Evolutionary conservation across 192 early-diverging fungal species (phyloP).

Genomic region (Coemansia biformis): DNA sequence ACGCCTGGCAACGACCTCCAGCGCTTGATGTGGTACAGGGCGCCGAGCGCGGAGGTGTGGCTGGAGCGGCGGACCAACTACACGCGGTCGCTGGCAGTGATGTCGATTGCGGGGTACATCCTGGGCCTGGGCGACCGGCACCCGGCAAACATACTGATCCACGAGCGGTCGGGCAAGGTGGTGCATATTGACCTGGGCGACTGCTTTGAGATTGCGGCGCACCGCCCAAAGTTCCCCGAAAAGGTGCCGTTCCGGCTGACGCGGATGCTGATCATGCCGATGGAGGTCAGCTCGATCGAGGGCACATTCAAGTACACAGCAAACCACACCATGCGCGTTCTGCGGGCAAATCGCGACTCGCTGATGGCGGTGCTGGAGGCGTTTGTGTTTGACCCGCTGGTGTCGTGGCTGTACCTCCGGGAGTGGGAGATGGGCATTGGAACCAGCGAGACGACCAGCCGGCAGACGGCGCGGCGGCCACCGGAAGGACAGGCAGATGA

Average conservation of each 20-base stretch:
- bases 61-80: constrained; percentile 97
- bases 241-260: constrained; percentile 97
- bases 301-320: constrained; percentile 93
- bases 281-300: constrained; percentile 95
- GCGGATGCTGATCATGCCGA: constrained; percentile 93
- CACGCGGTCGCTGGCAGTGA: constrained; percentile 89
- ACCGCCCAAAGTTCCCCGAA: constrained; percentile 95
- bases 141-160: constrained; percentile 95
- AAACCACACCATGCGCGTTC: constrained; percentile 92
- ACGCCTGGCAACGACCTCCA: constrained; percentile 96
- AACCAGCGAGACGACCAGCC: constrained; percentile 1
- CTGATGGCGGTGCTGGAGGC: constrained; percentile 99
- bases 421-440: not conserved
- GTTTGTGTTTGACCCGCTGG: constrained; percentile 90
- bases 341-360: constrained; percentile 93
- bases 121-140: constrained; percentile 96
- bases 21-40: constrained; percentile 92
- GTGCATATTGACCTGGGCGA: constrained; percentile 99
- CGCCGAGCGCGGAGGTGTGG: constrained; percentile 94
- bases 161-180: constrained; percentile 88
- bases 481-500: too few relatives aligned
- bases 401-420: constrained; percentile 22
- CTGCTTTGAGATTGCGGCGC: constrained; percentile 96
- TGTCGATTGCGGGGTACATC: constrained; percentile 99
- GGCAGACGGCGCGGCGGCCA: constrained; percentile 3